A percentile compares a stretch with the other conserved stretches of the same genome.
phyloP scores from a whole-genome alignment of 225 moss, liverwort and hornwort species.

The Physcomitrellopsis africana region DNA sequence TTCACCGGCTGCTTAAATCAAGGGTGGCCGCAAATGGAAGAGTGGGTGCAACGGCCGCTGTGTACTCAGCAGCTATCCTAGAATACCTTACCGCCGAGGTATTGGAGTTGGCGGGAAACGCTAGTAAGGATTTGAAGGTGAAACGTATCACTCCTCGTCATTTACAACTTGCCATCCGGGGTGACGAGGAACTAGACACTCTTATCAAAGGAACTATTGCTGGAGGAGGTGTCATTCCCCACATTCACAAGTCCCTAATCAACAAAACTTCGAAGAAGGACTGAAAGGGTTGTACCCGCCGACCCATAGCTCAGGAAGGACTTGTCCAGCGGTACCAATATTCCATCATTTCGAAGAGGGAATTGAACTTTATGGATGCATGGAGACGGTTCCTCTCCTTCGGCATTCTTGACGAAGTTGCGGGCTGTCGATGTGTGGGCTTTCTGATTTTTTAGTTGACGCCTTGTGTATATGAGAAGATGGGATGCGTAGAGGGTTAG shows the following conservation, averaged over 20 bases:
- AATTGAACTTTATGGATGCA: constrained; percentile 1
- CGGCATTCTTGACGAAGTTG: not conserved
- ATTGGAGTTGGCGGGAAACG: constrained; percentile 90
- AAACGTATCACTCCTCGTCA: constrained; percentile 92
- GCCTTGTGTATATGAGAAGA: constrained; percentile 53
- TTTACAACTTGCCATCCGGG: constrained; percentile 83
- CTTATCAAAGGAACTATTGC: constrained; percentile 1
- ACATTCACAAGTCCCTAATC: constrained; percentile 31
- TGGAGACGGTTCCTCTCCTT: constrained; percentile 6
- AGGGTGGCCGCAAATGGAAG: constrained; percentile 88
- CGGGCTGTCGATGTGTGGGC: constrained; percentile 20
- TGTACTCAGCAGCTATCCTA: constrained; percentile 88
- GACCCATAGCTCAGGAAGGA: not conserved
- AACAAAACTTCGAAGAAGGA: too few relatives aligned
- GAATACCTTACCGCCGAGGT: constrained; percentile 94
- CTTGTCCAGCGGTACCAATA: not conserved
- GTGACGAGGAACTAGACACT: too few relatives aligned
- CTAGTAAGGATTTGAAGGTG: constrained; percentile 93
- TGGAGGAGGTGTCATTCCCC: constrained; percentile 39
- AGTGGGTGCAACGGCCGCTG: constrained; percentile 88
- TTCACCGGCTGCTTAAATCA: constrained; percentile 83
- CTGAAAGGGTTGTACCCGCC: too few relatives aligned
- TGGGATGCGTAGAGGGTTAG: constrained; percentile 26
- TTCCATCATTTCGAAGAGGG: constrained; percentile 16
- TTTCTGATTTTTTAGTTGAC: constrained; percentile 31